Evolutionary conservation across 495 filamentous ascomycete species (phyloP).

Genomic region (Daldinia childiae): DNA sequence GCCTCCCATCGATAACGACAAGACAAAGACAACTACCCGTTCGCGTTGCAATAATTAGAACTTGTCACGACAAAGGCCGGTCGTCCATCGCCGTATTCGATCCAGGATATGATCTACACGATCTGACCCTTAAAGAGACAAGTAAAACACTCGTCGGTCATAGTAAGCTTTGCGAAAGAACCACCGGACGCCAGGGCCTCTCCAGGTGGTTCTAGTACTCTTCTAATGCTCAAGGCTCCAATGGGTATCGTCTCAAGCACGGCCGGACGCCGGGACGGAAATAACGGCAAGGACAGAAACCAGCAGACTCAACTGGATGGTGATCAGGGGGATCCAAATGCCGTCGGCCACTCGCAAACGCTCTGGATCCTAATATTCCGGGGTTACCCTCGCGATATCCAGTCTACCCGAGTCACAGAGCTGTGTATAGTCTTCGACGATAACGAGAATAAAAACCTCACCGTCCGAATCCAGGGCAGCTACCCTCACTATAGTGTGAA

Average conservation of each 20-base stretch:
- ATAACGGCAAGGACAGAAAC: conserved; percentile 31
- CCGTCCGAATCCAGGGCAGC: conserved; percentile 44
- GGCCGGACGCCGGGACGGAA: conserved; percentile 31
- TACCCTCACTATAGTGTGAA: conserved; percentile 42
- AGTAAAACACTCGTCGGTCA: conserved; percentile 24
- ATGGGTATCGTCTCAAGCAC: conserved; percentile 42
- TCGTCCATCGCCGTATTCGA: conserved; percentile 31
- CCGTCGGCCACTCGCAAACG: conserved; percentile 33
- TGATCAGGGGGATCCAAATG: conserved; percentile 12
- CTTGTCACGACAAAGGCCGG: conserved; percentile 34
- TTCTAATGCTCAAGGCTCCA: conserved; percentile 37
- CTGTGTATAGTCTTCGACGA: conserved; percentile 46
- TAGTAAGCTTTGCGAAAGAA: conserved; percentile 23
- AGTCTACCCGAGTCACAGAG: conserved; percentile 45
- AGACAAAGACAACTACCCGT: conserved; percentile 40
- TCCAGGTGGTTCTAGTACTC: conserved; percentile 18
- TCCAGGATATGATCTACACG: conserved; percentile 26
- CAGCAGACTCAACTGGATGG: conserved; percentile 13
- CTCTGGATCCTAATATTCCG: conserved; percentile 44
- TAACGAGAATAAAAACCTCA: conserved; percentile 45
- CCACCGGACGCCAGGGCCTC: conserved; percentile 16
- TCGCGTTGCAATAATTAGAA: conserved; percentile 36
- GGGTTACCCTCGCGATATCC: conserved; percentile 45
- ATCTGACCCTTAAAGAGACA: conserved; percentile 34
- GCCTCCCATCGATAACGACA: conserved; percentile 38